These are phyloP conservation scores for Stachybotrys chartarum DNA, from an alignment of 2,329 filamentous ascomycete species.

Conservation along the genomic window DNA sequence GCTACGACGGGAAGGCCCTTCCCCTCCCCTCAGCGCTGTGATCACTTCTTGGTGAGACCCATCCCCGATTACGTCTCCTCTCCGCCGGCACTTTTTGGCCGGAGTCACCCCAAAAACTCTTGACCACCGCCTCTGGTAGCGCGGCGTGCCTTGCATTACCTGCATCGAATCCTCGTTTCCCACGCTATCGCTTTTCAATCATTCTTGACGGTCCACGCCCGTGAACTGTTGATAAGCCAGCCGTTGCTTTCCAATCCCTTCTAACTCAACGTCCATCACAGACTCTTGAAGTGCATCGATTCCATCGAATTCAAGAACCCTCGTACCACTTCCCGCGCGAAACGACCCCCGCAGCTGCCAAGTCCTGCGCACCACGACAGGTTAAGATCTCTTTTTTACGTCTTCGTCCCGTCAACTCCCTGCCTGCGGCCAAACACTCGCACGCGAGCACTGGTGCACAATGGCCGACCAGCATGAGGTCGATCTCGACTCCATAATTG, in stretches of 20 bases:
- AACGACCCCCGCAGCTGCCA: conserved; percentile 17
- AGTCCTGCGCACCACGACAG: conserved; percentile 18
- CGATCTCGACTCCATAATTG: conserved; percentile 99
- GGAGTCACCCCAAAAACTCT: not conserved
- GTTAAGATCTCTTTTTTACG: conserved; percentile 14
- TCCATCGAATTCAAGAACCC: not conserved
- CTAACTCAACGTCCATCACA: conserved; percentile 4
- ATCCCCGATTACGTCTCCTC: conserved; percentile 8
- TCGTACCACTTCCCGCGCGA: conserved; percentile 5
- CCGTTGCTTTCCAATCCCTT: not conserved
- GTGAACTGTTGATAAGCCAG: not conserved
- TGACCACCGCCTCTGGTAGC: not conserved
- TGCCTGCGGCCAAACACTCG: conserved; percentile 30
- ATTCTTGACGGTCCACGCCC: not conserved
- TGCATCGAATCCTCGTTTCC: not conserved
- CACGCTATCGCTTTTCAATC: not conserved
- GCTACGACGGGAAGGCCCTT: conserved; percentile 7
- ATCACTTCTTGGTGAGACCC: conserved; percentile 33
- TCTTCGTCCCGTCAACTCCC: conserved; percentile 14
- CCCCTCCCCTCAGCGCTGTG: conserved; percentile 20
- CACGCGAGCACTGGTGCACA: conserved; percentile 26
- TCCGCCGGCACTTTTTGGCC: not conserved
- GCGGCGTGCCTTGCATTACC: not conserved
- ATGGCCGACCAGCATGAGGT: conserved; percentile 75
- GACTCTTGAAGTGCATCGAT: conserved; percentile 25